Evolutionary conservation across 169 alveolate genomes (phyloP), one percentile per base, ranked within the genome.

Genomic region (Plasmodium ovale): DNA sequence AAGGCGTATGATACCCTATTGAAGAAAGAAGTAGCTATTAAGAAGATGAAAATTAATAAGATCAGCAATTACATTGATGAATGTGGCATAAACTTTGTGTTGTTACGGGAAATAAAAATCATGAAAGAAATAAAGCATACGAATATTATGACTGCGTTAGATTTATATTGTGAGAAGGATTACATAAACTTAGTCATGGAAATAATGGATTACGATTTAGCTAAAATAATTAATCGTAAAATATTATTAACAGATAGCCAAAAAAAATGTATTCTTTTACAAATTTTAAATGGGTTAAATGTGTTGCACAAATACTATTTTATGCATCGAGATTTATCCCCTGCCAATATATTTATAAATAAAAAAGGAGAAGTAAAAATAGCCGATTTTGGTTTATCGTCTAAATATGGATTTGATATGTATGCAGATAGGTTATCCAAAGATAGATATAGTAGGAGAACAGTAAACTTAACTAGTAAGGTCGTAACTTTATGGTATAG

Each of bases 401-500:
- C 96, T 42, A 77, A 92, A 31, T 92, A 87, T 68, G 95, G 91
- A 25, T 87, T 58, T 87, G 89, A 94, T 88, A 72, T 87, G 94
- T 62, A 44, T 64, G 54, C 82, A 82, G 93, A 87, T 87, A 94
- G 14, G 35, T 68, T 59, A 72, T 19, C 87, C 73, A 56, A 87
- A 70, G 89, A 90, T 82, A 62, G 87, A 88, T 27, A 88, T 71
- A 70, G 49, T 89, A 73, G 51, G 93, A 89, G 67, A 95, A 72
- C 92, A 84, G 95, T 93, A 31, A 96, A 92, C 82, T 82, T 95
- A 89, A 97, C 98, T 21, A 94, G 92, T 27, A 89, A 92, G 42
- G 98, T 97, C 1, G 97, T 97, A 16, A 96, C 99, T 14, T 95
- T 97, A 69, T 98, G 99, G 99, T 98, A 98, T 88, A 70, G 99